A percentile compares a stretch with the other conserved stretches of the same genome.
phyloP scores from a whole-genome alignment of 306 rosid genomes.

The Citrullus mucosospermus region DNA sequence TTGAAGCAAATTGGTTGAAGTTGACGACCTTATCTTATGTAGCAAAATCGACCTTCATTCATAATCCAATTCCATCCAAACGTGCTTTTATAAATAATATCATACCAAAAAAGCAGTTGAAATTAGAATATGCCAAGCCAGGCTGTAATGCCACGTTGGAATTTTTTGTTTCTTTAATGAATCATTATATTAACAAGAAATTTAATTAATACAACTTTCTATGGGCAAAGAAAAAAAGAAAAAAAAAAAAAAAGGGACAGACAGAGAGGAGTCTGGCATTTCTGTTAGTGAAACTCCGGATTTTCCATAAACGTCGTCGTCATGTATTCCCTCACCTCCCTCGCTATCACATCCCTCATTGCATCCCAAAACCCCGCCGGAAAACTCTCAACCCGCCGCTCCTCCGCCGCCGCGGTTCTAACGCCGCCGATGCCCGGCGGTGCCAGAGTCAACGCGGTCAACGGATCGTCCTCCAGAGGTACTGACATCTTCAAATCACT shows the following conservation, averaged over 20 bases:
- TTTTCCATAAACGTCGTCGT: conserved; percentile 44
- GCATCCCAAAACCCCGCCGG: conserved; percentile 75
- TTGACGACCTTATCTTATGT: background rate
- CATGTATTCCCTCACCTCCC: conserved; percentile 77
- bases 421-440: conserved; percentile 47
- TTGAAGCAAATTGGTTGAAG: background rate
- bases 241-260: background rate
- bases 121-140: background rate
- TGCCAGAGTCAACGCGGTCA: conserved; percentile 85
- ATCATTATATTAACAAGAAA: conserved; percentile 4
- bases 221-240: background rate
- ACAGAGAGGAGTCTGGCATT: background rate
- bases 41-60: background rate
- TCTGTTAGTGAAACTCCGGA: conserved; percentile 20
- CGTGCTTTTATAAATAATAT: background rate
- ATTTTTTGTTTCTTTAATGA: background rate
- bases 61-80: background rate
- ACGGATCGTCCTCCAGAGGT: conserved; percentile 41
- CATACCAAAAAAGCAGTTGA: background rate
- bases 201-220: background rate
- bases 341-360: conserved; percentile 77
- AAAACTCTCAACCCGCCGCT: conserved; percentile 17
- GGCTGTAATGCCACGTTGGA: conserved; percentile 4
- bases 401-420: background rate
- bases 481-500: background rate